Conservation (phyloP, 345 rosid species). For the Balakata baccata region DNA sequence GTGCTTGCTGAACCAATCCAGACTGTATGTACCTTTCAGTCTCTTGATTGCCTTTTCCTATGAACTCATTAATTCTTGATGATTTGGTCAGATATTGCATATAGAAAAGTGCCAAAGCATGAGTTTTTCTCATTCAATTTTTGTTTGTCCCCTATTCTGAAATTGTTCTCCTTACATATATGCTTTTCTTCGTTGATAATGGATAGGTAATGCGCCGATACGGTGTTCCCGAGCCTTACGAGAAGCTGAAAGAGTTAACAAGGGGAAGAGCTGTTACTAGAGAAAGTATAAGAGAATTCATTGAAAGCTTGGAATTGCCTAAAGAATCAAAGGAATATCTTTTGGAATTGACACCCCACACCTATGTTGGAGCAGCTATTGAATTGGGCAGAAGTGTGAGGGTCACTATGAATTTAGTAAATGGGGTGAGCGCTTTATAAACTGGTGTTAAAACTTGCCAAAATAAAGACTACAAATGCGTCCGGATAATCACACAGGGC, state of each 20-base stretch:
- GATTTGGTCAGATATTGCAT: not conserved
- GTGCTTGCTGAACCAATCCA: constrained; percentile 97
- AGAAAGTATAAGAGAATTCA: constrained; percentile 70
- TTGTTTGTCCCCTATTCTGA: not conserved
- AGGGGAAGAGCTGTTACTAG: constrained; percentile 79
- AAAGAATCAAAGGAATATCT: constrained; percentile 60
- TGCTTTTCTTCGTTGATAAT: not conserved
- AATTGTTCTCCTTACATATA: not conserved
- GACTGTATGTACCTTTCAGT: constrained; percentile 49
- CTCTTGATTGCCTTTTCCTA: constrained; percentile 1
- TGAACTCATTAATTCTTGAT: not conserved
- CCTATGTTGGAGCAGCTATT: constrained; percentile 74
- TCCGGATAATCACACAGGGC: no score
- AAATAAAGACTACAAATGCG: not conserved
- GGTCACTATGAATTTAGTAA: constrained; percentile 34
- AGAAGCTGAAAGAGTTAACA: constrained; percentile 88
- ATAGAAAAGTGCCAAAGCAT: not conserved
- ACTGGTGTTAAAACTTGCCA: constrained; percentile 7
- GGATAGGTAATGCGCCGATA: constrained; percentile 84
- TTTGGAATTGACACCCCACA: constrained; percentile 64
- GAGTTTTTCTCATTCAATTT: not conserved
- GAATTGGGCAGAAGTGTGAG: constrained; percentile 56
- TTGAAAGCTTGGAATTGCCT: constrained; percentile 64
- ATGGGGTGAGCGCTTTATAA: constrained; percentile 28
- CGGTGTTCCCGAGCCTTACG: constrained; percentile 90